A percentile compares a stretch with the other conserved stretches of the same genome.
These are phyloP conservation scores for Entomortierella parvispora DNA, from an alignment of 192 early-diverging fungal genomes.

Conservation along the genomic window DNA sequence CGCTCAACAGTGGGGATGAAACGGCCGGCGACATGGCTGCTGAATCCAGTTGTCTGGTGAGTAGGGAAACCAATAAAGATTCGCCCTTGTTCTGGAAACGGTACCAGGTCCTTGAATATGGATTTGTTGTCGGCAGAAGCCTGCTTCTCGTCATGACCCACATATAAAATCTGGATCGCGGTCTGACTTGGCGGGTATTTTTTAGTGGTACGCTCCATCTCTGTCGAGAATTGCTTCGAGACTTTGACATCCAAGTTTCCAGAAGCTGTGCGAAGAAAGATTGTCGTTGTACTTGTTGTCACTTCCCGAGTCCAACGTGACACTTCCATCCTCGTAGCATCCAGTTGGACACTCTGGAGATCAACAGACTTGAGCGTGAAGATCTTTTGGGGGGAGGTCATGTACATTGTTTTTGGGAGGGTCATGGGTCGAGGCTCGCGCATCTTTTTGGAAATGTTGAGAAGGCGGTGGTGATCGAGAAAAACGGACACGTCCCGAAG, in stretches of 20 bases:
- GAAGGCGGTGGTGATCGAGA: slow-evolving; percentile 66
- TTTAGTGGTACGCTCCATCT: slow-evolving; percentile 91
- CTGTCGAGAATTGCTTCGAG: slow-evolving; percentile 58
- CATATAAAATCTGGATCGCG: slow-evolving; percentile 75
- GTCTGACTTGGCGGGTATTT: slow-evolving; percentile 82
- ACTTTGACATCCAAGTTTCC: slow-evolving; percentile 68
- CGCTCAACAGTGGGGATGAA: slow-evolving; percentile 94
- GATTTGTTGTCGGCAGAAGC: slow-evolving; percentile 64
- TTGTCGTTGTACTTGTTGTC: slow-evolving; percentile 49
- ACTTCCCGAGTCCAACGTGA: slow-evolving; percentile 39
- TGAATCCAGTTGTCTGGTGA: slow-evolving; percentile 89
- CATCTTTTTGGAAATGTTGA: slow-evolving; percentile 74
- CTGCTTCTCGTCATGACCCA: slow-evolving; percentile 81
- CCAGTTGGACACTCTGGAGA: slow-evolving; percentile 66
- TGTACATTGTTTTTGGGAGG: slow-evolving; percentile 56
- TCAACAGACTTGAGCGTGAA: slow-evolving; percentile 73
- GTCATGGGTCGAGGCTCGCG: slow-evolving; percentile 69
- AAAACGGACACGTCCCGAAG: slow-evolving; percentile 72
- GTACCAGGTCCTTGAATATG: slow-evolving; percentile 81
- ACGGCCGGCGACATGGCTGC: slow-evolving; percentile 79
- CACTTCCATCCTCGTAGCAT: slow-evolving; percentile 56
- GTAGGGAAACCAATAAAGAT: slow-evolving; percentile 94
- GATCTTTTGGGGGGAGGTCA: slow-evolving; percentile 75
- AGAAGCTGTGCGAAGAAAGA: slow-evolving; percentile 78
- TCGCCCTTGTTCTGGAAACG: slow-evolving; percentile 79